Percentiles rank a stretch among this genome's conserved stretches.
phyloP scores from a whole-genome alignment of 805 yeast genomes.

The Metschnikowia chrysomelidarum region DNA sequence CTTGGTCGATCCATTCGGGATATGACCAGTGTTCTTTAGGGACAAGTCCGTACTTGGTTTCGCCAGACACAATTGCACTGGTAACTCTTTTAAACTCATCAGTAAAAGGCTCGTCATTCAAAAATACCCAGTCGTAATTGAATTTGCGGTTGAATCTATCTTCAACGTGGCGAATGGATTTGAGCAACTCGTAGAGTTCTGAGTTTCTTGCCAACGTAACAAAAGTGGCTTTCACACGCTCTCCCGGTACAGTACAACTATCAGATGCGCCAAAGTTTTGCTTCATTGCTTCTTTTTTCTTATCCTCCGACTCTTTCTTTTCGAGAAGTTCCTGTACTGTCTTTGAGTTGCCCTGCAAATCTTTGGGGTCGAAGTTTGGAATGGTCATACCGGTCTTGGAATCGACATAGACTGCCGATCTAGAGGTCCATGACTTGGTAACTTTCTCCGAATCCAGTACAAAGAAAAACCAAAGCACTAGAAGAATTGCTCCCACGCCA shows the following conservation, averaged over 20 bases:
- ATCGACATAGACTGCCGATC: constrained; percentile 19
- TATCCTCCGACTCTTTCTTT: too few relatives aligned
- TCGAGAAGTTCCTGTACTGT: too few relatives aligned
- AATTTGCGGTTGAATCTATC: constrained; percentile 21
- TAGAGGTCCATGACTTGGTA: background rate
- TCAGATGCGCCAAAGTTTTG: constrained; percentile 2
- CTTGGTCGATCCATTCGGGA: constrained; percentile 21
- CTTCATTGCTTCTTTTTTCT: constrained; percentile 6
- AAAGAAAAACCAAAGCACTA: too few relatives aligned
- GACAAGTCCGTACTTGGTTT: constrained; percentile 19
- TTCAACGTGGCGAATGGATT: constrained; percentile 24
- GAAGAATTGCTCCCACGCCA: too few relatives aligned
- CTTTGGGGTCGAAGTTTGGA: constrained; percentile 6
- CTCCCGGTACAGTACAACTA: constrained; percentile 12
- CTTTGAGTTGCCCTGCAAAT: too few relatives aligned
- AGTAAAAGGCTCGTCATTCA: constrained; percentile 25
- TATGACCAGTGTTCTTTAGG: constrained; percentile 24
- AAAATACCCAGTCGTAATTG: constrained; percentile 28
- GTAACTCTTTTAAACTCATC: constrained; percentile 21
- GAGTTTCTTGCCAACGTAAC: constrained; percentile 19
- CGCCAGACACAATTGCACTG: constrained; percentile 20
- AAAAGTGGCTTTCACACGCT: constrained; percentile 17
- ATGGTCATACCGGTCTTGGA: constrained; percentile 13
- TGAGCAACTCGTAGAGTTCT: constrained; percentile 14
- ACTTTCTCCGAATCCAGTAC: background rate